Evolutionary conservation across 768 basidiomycete genomes (phyloP), one percentile per base, ranked within the genome.

Genomic region (Boletus pseudopeckii): DNA sequence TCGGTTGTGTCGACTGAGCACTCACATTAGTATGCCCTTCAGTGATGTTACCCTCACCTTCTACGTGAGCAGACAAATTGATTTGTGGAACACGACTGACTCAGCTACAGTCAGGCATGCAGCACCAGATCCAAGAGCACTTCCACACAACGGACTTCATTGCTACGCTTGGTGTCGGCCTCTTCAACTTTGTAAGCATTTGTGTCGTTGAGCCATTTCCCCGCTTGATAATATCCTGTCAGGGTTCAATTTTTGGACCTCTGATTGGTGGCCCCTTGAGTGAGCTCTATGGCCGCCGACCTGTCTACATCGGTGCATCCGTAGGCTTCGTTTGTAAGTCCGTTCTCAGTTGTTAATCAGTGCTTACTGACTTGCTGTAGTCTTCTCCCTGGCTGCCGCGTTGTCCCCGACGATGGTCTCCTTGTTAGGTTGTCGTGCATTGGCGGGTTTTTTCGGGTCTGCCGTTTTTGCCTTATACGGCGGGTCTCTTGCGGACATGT

Each of bases 121-220:
- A 68, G 33, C 58, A 61, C 8, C 64, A 65, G 41, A 60, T 68
- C 22, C 58, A 60, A 50, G 64, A 62, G n/a, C 47, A 65, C 33
- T 62, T 65, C 18, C 46, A 58, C 11, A 51, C 55, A 17, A 56
- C 63, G 6, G 26, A 48, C 4, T 55, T 53, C 28, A 28, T 57
- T 20, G 63, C 53, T 18, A 57, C 63, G 2, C 55, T 64, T 15
- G 63, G 63, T 10, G 55, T 64, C 15, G 55, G 61, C 34, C 54
- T 65, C 45, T 65, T 56, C 38, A 60, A 63, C 47, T 56, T 65
- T 40, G 64, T 56, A 48, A 17, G 55, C 11, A 9, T 40, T 18
- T 36, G 13, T 22, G 8, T 41, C 28, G n/a, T 26, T 8, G 30
- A 38, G 14, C 15, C 24, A 1, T 30, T 46, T 36, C 20, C 13